Evolutionary conservation across 169 alveolate genomes (phyloP).

Genomic region (Plasmodium relictum): DNA sequence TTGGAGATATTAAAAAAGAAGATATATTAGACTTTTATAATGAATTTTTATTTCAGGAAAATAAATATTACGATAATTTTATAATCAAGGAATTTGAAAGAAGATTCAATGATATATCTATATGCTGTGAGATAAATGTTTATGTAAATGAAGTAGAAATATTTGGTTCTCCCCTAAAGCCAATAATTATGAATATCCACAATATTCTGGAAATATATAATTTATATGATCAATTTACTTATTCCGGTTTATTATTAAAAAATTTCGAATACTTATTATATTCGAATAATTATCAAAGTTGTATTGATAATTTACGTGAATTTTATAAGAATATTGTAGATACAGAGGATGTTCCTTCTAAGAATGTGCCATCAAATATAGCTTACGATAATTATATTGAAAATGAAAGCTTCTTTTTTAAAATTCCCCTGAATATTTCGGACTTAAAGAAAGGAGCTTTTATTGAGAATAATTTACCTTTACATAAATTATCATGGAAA

Average conservation of each 20-base stretch:
- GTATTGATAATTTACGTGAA: slow-evolving; percentile 9
- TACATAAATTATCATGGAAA: neutral
- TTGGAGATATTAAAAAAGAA: slow-evolving; percentile 23
- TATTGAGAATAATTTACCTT: neutral
- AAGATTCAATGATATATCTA: slow-evolving; percentile 10
- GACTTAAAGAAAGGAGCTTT: slow-evolving; percentile 32
- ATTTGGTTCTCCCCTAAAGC: slow-evolving; percentile 66
- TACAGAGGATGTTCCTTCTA: neutral
- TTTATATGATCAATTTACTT: slow-evolving; percentile 65
- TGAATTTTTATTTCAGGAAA: slow-evolving; percentile 40
- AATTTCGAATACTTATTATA: slow-evolving; percentile 52
- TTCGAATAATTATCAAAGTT: slow-evolving; percentile 31
- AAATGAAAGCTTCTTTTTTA: slow-evolving; percentile 25
- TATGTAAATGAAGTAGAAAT: slow-evolving; percentile 69
- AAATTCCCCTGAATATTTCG: slow-evolving; percentile 45
- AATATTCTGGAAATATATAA: slow-evolving; percentile 37
- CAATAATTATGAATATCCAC: slow-evolving; percentile 59
- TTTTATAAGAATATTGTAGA: slow-evolving; percentile 30
- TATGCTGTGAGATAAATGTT: slow-evolving; percentile 43
- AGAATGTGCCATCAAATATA: neutral
- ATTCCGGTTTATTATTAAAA: slow-evolving; percentile 67
- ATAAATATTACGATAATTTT: slow-evolving; percentile 36
- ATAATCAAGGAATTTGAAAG: slow-evolving; percentile 51
- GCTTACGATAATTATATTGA: neutral
- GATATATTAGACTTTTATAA: slow-evolving; percentile 50